Evolutionary conservation across 2,329 filamentous ascomycete genomes (phyloP), one percentile per base, ranked within the genome.

Genomic region (Aspergillus japonicus): DNA sequence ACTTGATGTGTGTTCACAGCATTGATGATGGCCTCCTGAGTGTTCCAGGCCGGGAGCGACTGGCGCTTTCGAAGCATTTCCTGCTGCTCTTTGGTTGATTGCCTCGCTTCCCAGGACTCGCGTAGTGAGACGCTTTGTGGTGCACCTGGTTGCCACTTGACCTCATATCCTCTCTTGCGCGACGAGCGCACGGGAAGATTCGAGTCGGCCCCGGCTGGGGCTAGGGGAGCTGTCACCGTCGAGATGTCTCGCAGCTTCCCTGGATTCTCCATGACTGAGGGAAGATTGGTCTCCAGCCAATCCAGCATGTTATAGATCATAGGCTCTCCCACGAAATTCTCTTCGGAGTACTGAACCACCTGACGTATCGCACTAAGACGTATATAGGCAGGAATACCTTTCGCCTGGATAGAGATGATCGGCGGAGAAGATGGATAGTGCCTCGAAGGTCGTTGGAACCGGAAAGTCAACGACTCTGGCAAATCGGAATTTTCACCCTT

Each of bases 231-330:
- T 2, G 89, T 86, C 4, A 91, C 91, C 12, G 90, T 86, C 0
- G 93, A 90, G 44, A 98, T 91, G 57, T 96, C 92, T 44, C 89
- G 85, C 44, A 99, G 82, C 63, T 85, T 89, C 1, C 94, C 95
- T 0, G 95, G 95, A 59, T 89, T 86, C 62, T 93, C 88, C 56
- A 97, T 88, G 58, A 98, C 91, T n/a, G 78, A 78, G 59, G 91
- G 89, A 63, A 96, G 87, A 65, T 92, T 88, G 64, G 90, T 86
- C 72, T 98, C 93, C 4, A 98, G 78, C 93, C 94, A 98, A 76
- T 96, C 93, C 55, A 94, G 84, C 12, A 96, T 83, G 65, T 91
- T 91, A 75, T 93, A 98, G 12, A 97, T 85, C 89, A 96, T 96
- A 44, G 92, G 90, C 71, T 96, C 92, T 24, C 92, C 94, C 14